These are phyloP conservation scores for Musa beccarii DNA, from an alignment of 176 grass and related monocot genomes.

Conservation along the genomic window DNA sequence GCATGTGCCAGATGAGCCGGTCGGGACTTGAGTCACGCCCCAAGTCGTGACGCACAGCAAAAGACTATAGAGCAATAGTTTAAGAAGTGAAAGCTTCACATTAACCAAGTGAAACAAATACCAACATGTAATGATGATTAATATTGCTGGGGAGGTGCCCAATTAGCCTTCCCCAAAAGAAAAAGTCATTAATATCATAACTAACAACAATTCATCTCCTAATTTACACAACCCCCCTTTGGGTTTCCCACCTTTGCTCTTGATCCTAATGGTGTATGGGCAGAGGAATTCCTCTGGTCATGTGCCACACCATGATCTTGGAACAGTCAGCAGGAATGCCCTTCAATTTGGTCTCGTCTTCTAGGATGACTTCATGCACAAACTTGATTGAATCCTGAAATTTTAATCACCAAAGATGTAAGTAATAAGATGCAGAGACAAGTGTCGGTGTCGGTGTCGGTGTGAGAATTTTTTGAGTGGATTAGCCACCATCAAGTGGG, in stretches of 20 bases:
- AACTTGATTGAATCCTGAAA: slow-evolving; percentile 59
- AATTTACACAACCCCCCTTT: neutral
- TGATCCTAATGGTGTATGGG: neutral
- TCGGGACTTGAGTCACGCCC: no score
- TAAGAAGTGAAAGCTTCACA: no score
- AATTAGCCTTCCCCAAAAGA: neutral
- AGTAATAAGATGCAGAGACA: neutral
- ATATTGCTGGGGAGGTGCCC: no score
- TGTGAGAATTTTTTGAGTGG: neutral
- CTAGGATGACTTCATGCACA: slow-evolving; percentile 44
- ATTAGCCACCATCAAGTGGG: neutral
- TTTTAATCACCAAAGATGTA: neutral
- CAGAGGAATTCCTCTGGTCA: neutral
- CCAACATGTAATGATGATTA: no score
- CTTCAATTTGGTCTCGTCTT: slow-evolving; percentile 55
- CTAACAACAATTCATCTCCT: neutral
- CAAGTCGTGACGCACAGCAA: no score
- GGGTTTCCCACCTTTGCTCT: neutral
- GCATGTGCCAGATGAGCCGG: no score
- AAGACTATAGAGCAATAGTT: no score
- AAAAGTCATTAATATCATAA: neutral
- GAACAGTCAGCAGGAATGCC: slow-evolving; percentile 51
- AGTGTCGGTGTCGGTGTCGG: neutral
- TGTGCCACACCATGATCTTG: slow-evolving; percentile 52
- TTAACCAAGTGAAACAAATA: no score